Evolutionary conservation across 2,329 filamentous ascomycete genomes (phyloP).

Genomic region (Alternaria postmessia): DNA sequence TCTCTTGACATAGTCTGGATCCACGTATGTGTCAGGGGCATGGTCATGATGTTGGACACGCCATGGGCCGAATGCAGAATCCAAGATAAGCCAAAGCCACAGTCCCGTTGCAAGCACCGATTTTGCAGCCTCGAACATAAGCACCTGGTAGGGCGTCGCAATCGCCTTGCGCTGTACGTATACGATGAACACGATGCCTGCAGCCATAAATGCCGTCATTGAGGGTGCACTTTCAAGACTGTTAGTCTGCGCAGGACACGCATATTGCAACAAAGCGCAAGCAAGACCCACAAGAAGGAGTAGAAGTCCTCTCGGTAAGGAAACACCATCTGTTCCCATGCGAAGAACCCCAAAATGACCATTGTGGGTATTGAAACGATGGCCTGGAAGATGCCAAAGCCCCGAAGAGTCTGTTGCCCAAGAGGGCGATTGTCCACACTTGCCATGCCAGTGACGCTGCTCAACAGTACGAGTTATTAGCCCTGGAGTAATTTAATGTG

Average conservation of each 20-base stretch:
- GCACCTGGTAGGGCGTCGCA: neutral
- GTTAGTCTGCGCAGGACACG: neutral
- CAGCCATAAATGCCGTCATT: slow-evolving; percentile 3
- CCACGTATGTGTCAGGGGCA: neutral
- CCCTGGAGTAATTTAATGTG: neutral
- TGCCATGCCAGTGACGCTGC: neutral
- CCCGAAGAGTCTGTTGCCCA: neutral
- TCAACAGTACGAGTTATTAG: neutral
- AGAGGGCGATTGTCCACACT: neutral
- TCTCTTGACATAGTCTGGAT: neutral
- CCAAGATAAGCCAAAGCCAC: slow-evolving; percentile 6
- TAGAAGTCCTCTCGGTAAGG: neutral
- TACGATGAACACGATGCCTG: slow-evolving; percentile 1
- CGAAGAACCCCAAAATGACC: slow-evolving; percentile 1
- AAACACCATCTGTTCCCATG: neutral
- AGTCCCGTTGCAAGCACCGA: slow-evolving; percentile 3
- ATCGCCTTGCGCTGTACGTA: slow-evolving; percentile 4
- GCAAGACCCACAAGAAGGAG: neutral
- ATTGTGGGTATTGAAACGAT: neutral
- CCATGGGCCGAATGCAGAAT: slow-evolving; percentile 1
- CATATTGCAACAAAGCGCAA: neutral
- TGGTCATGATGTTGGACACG: neutral
- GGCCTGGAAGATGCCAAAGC: slow-evolving; percentile 4
- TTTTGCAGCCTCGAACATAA: neutral
- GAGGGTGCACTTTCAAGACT: neutral